phyloP scores from a whole-genome alignment of 2,329 filamentous ascomycete genomes.

The Sporothrix globosa region DNA sequence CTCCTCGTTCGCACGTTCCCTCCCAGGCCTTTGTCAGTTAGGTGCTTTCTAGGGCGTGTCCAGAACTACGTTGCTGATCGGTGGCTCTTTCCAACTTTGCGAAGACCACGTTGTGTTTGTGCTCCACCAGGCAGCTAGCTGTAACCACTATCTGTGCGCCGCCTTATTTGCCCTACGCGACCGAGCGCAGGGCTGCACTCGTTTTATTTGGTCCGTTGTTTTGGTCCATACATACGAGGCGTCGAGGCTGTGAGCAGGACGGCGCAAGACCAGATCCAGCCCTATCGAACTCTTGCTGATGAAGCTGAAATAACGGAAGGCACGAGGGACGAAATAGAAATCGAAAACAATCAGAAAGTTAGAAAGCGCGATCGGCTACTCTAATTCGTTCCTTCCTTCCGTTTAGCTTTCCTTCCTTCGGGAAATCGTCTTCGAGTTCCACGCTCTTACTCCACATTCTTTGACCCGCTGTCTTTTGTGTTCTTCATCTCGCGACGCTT shows the following conservation, averaged over 20 bases:
- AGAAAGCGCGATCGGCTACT: neutral
- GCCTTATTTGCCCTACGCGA: slow-evolving; percentile 2
- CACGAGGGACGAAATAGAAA: neutral
- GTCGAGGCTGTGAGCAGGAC: slow-evolving; percentile 30
- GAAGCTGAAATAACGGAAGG: slow-evolving; percentile 1
- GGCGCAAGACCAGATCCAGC: neutral
- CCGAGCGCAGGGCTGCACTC: neutral
- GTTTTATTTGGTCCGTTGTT: slow-evolving; percentile 5
- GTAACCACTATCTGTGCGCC: neutral
- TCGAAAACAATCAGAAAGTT: neutral
- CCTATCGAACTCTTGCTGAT: neutral
- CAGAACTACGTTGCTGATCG: neutral
- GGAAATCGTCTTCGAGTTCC: slow-evolving; percentile 10
- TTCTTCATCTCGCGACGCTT: slow-evolving; percentile 8
- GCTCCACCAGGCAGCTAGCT: neutral
- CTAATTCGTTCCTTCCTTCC: neutral
- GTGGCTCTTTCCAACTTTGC: slow-evolving; percentile 2
- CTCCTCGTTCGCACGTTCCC: slow-evolving; percentile 2
- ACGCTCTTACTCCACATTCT: slow-evolving; percentile 21
- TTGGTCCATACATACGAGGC: slow-evolving; percentile 12
- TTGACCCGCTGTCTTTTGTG: neutral
- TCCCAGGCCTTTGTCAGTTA: neutral
- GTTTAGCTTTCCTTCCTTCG: neutral
- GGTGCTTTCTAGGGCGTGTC: neutral
- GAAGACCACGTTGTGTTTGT: neutral